phyloP scores from a whole-genome alignment of 2,329 filamentous ascomycete genomes.

The Epichloe festucae region DNA sequence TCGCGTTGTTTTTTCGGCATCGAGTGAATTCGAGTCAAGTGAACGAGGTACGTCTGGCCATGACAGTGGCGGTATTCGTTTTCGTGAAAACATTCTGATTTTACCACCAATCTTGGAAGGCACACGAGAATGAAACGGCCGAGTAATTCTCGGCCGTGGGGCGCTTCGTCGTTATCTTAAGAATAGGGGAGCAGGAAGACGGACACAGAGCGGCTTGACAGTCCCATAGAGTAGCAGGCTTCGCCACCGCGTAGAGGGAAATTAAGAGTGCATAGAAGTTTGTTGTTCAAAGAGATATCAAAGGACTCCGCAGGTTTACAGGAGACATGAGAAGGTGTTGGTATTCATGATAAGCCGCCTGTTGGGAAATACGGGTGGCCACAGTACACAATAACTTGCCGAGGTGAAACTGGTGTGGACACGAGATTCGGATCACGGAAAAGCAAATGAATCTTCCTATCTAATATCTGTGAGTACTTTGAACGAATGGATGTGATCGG shows the following conservation, averaged over 20 bases:
- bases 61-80: background rate
- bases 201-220: background rate
- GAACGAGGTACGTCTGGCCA: background rate
- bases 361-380: background rate
- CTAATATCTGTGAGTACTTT: background rate
- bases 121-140: too few relatives aligned
- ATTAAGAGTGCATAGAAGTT: background rate
- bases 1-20: constrained; percentile 18
- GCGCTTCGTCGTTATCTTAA: background rate
- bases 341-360: background rate
- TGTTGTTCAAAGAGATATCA: background rate
- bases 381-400: background rate
- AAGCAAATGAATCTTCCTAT: background rate
- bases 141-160: too few relatives aligned
- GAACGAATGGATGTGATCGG: background rate
- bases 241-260: too few relatives aligned
- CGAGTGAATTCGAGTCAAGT: constrained; percentile 23
- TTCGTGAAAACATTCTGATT: background rate
- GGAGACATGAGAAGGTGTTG: background rate
- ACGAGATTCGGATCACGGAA: background rate
- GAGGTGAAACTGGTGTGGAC: background rate
- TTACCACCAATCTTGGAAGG: too few relatives aligned
- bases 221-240: background rate
- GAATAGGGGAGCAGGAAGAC: background rate
- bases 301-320: background rate